These are phyloP conservation scores for Ambrosiella xylebori DNA, from an alignment of 2,329 filamentous ascomycete species.

Conservation along the genomic window DNA sequence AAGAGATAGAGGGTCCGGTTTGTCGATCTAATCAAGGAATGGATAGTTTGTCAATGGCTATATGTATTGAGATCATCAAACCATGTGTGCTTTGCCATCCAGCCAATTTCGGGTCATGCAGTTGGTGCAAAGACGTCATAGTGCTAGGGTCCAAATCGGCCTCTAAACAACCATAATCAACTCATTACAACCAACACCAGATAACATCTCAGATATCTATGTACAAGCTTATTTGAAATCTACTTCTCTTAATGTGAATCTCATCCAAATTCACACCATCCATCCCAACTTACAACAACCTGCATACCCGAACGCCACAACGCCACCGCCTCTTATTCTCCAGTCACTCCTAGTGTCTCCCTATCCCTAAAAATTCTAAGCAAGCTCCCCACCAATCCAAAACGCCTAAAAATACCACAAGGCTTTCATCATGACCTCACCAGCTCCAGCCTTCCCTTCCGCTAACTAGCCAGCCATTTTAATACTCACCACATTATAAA, in stretches of 20 bases:
- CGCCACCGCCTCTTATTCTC: neutral
- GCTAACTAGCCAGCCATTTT: conserved; percentile 1
- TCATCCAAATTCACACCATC: neutral
- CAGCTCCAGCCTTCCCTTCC: neutral
- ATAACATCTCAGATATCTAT: too few relatives aligned
- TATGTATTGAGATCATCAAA: too few relatives aligned
- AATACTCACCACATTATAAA: neutral
- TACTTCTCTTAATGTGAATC: too few relatives aligned
- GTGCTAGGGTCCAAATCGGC: too few relatives aligned
- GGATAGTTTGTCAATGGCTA: neutral
- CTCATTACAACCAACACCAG: too few relatives aligned
- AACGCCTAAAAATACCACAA: neutral
- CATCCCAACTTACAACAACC: neutral
- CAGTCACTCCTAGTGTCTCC: neutral
- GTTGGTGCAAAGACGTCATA: too few relatives aligned
- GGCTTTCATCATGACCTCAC: neutral
- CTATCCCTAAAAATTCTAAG: neutral
- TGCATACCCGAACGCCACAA: neutral
- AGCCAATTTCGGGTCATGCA: too few relatives aligned
- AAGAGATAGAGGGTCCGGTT: too few relatives aligned
- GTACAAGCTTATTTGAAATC: too few relatives aligned
- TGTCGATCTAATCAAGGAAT: neutral
- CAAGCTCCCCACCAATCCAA: neutral
- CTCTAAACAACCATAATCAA: too few relatives aligned
- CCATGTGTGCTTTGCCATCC: too few relatives aligned